Percentiles rank a stretch among this genome's conserved stretches.
Conservation (phyloP, 1,284 basidiomycete species). For the Lentinula novae-zelandiae region DNA sequence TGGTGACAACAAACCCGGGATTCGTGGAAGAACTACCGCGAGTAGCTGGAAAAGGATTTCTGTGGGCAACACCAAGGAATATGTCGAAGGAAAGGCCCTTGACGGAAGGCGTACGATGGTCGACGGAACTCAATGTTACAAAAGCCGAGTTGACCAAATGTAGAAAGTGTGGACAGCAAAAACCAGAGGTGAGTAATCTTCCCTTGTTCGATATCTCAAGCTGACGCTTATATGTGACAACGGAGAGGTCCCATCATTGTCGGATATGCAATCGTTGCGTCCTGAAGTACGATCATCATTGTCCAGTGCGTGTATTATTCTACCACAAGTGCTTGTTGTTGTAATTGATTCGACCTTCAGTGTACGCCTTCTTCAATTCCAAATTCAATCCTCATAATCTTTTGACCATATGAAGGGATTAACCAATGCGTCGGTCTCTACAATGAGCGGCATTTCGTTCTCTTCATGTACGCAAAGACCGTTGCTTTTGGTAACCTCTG, state of each 20-base stretch:
- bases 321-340: background rate
- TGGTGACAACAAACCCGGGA: constrained; percentile 74
- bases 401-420: constrained; percentile 61
- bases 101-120: constrained; percentile 36
- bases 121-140: constrained; percentile 45
- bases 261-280: constrained; percentile 90
- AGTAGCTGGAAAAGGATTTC: constrained; percentile 33
- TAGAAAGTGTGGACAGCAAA: constrained; percentile 62
- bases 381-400: background rate
- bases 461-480: constrained; percentile 75
- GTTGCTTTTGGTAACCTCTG: background rate
- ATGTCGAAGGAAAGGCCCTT: constrained; percentile 22
- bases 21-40: constrained; percentile 54
- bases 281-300: constrained; percentile 94
- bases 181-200: constrained; percentile 72
- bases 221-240: constrained; percentile 1
- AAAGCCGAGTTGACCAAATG: constrained; percentile 57
- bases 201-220: background rate
- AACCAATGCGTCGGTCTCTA: constrained; percentile 95
- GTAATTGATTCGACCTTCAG: background rate
- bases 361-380: constrained; percentile 26
- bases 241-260: constrained; percentile 92
- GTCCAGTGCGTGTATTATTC: constrained; percentile 59
- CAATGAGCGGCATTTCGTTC: constrained; percentile 94
- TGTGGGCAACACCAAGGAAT: constrained; percentile 51